These are phyloP conservation scores for Trichothecium sympodiale DNA, from an alignment of 2,329 filamentous ascomycete genomes.

Conservation along the genomic window DNA sequence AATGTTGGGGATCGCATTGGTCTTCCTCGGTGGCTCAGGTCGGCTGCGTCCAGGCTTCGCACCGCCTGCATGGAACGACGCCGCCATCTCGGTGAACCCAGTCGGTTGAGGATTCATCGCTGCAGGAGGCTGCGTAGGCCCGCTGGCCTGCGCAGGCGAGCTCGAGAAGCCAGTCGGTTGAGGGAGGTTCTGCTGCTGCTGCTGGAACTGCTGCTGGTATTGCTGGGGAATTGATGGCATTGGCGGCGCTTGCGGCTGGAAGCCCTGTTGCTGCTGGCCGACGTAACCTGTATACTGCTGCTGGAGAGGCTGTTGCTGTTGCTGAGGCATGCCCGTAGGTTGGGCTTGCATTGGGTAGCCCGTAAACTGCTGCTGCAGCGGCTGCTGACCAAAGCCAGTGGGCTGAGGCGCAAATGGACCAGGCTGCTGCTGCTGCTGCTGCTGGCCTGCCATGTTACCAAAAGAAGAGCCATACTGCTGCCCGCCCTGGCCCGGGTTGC, in stretches of 20 bases:
- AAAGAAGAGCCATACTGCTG: conserved; percentile 48
- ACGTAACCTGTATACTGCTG: conserved; percentile 60
- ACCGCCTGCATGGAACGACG: conserved; percentile 48
- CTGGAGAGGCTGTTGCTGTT: conserved; percentile 44
- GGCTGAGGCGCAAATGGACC: conserved; percentile 46
- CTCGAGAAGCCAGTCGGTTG: conserved; percentile 33
- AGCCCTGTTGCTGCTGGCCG: conserved; percentile 37
- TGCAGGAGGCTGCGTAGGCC: conserved; percentile 36
- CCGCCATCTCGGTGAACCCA: conserved; percentile 55
- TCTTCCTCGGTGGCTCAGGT: conserved; percentile 36
- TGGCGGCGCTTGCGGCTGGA: conserved; percentile 47
- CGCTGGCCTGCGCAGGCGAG: conserved; percentile 38
- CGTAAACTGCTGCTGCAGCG: conserved; percentile 42
- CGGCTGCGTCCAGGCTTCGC: conserved; percentile 33
- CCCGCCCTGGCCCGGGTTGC: conserved; percentile 51
- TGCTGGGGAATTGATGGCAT: conserved; percentile 50
- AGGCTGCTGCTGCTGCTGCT: conserved; percentile 39
- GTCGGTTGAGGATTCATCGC: conserved; percentile 56
- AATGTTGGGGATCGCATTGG: conserved; percentile 83
- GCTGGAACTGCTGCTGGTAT: conserved; percentile 46
- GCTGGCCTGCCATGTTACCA: conserved; percentile 26
- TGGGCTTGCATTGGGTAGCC: conserved; percentile 44
- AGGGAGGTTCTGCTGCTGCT: conserved; percentile 29
- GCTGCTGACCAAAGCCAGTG: conserved; percentile 45
- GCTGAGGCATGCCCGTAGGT: conserved; percentile 35